Percentiles rank a stretch among this genome's conserved stretches.
phyloP scores from a whole-genome alignment of 441 rosid genomes.

The Eruca vesicaria region DNA sequence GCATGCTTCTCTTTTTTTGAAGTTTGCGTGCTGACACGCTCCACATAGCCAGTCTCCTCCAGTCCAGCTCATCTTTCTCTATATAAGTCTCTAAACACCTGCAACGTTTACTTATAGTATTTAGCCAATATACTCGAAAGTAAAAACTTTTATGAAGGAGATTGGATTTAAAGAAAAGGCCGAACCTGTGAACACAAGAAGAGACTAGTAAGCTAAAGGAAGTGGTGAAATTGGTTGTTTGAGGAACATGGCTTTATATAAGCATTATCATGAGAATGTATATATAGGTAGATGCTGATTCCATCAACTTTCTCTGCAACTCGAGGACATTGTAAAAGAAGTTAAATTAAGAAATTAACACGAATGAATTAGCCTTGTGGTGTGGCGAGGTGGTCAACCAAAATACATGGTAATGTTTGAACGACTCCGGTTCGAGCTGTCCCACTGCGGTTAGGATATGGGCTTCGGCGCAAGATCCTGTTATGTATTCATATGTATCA shows the following conservation, averaged over 20 bases:
- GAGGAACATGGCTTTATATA: constrained; percentile 28
- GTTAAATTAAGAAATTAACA: not conserved
- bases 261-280: constrained; percentile 8
- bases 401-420: not conserved
- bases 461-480: not conserved
- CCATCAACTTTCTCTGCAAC: constrained; percentile 29
- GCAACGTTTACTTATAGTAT: constrained; percentile 2
- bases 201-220: constrained; percentile 11
- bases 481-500: not conserved
- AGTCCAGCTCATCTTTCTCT: constrained; percentile 63
- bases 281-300: constrained; percentile 30
- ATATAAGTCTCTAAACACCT: constrained; percentile 3
- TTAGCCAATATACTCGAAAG: constrained; percentile 13
- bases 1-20: constrained; percentile 80
- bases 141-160: constrained; percentile 1
- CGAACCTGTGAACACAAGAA: constrained; percentile 23
- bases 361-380: not conserved
- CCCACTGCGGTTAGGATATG: not conserved
- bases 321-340: constrained; percentile 18
- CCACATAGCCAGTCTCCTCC: constrained; percentile 96
- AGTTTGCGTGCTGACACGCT: constrained; percentile 84
- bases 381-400: not conserved
- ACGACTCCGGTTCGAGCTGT: not conserved
- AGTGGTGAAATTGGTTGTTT: constrained; percentile 22
- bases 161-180: not conserved